phyloP scores from a whole-genome alignment of 257 asterid genomes.

The Salvia miltiorrhiza region DNA sequence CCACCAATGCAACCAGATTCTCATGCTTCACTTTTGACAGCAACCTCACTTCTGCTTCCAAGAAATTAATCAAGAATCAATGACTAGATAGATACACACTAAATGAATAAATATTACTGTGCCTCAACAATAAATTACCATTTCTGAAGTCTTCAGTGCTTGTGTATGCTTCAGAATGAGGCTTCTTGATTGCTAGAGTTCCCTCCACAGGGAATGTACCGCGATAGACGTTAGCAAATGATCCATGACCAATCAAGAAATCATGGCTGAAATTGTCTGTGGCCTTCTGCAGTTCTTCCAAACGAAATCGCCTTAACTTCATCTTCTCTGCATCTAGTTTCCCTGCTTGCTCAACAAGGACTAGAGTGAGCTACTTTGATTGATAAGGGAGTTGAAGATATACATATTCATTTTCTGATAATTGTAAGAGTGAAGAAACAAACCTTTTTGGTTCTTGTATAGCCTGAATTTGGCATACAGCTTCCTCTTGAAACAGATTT shows the following conservation, averaged over 20 bases:
- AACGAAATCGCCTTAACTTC: conserved; percentile 40
- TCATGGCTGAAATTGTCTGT: conserved; percentile 62
- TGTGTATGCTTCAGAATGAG: conserved; percentile 49
- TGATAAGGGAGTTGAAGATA: neutral
- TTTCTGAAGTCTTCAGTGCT: conserved; percentile 66
- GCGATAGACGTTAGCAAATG: conserved; percentile 65
- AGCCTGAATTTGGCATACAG: conserved; percentile 30
- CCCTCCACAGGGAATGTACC: conserved; percentile 49
- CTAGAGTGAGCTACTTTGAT: neutral
- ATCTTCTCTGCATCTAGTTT: conserved; percentile 39
- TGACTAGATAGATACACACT: neutral
- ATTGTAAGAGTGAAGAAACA: neutral
- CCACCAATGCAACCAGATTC: conserved; percentile 65
- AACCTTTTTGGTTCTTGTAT: conserved; percentile 38
- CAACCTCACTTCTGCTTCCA: conserved; percentile 57
- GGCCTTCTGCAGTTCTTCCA: conserved; percentile 57
- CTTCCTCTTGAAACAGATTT: conserved; percentile 50
- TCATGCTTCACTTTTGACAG: conserved; percentile 64
- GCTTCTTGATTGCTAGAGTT: conserved; percentile 59
- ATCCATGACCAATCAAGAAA: conserved; percentile 60
- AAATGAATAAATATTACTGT: too few relatives aligned
- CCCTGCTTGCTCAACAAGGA: conserved; percentile 26
- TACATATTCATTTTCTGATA: too few relatives aligned
- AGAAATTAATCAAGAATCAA: neutral
- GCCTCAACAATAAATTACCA: conserved; percentile 25